Conservation (phyloP, 169 alveolate species). For the Plasmodium vivax region DNA sequence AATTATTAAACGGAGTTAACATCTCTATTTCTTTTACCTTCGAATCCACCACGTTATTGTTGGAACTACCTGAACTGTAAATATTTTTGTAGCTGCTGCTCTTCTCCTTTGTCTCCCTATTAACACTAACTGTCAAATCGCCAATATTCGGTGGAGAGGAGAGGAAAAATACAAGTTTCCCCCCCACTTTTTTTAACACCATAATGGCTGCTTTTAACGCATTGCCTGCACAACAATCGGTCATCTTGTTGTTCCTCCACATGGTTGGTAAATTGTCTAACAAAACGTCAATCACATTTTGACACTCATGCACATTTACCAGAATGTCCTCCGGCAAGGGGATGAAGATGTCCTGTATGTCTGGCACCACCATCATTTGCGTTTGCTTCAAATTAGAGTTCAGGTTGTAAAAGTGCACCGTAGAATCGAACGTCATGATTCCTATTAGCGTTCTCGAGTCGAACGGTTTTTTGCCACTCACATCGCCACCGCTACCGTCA, state of each 20-base stretch:
- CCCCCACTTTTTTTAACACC: constrained; percentile 95
- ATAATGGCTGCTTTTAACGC: constrained; percentile 93
- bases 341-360: constrained; percentile 92
- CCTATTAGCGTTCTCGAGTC: constrained; percentile 93
- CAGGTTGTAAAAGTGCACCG: constrained; percentile 94
- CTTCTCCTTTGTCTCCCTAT: constrained; percentile 78
- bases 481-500: constrained; percentile 38
- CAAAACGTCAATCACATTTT: constrained; percentile 74
- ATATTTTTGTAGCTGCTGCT: constrained; percentile 70
- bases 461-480: constrained; percentile 49
- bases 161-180: constrained; percentile 90
- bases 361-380: constrained; percentile 93
- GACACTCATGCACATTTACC: constrained; percentile 88
- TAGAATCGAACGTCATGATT: constrained; percentile 95
- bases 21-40: constrained; percentile 82
- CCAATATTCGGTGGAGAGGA: constrained; percentile 89
- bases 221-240: constrained; percentile 88
- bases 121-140: constrained; percentile 85
- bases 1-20: constrained; percentile 77
- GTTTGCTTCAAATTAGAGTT: constrained; percentile 87
- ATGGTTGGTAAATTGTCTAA: constrained; percentile 89
- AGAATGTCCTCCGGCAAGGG: constrained; percentile 94
- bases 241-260: constrained; percentile 89
- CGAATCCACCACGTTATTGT: constrained; percentile 63
- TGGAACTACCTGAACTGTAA: constrained; percentile 48